Base-by-base conservation (phyloP, 257 asterid species). In the Nemophila menziesii region DNA sequence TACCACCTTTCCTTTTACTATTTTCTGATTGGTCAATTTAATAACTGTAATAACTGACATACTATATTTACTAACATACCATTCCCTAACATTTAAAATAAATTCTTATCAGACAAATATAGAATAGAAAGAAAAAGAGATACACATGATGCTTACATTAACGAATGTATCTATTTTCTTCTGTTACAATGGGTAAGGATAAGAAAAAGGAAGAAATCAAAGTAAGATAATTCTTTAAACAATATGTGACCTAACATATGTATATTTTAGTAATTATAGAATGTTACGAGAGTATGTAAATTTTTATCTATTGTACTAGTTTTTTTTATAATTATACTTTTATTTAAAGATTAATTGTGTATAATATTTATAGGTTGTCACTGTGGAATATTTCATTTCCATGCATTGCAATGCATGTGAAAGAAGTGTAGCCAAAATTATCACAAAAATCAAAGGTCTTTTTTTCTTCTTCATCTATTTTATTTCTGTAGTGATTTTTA, bases 371-470 rank as follows among this genome's bases (percentile, higher is more conserved):
- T 59, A 69, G 73, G 74, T 60, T 48, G 72, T 83, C 70, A 75
- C 47, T 46, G 82, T 63, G 47, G 80, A 75, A 56, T 83, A 56
- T 62, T 66, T 20, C 13, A 71, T 83, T 44, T 62, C 92, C 4
- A 87, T 83, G 92, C 76, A 87, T 64, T 83, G 97, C 63, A 74
- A 73, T 70, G 92, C 89, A 40, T 87, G 97, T 47, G 95, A 80
- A 66, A 75, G 79, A 75, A 63, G 50, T 26, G 80, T 89, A 44
- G 93, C 74, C 48, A 71, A 69, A 68, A 65, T 64, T 62, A 66
- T 80, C 51, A 63, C 81, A 60, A 80, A 78, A 55, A 54, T 78
- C 55, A 73, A 78, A 87, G 93, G 97, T 87, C 55, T 11, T 58
- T 13, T 49, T 47, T 29, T 33, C 45, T 39, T 4, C 17, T 8